Base-by-base conservation (phyloP, 2,329 filamentous ascomycete species). In the Fusarium buxicola region DNA sequence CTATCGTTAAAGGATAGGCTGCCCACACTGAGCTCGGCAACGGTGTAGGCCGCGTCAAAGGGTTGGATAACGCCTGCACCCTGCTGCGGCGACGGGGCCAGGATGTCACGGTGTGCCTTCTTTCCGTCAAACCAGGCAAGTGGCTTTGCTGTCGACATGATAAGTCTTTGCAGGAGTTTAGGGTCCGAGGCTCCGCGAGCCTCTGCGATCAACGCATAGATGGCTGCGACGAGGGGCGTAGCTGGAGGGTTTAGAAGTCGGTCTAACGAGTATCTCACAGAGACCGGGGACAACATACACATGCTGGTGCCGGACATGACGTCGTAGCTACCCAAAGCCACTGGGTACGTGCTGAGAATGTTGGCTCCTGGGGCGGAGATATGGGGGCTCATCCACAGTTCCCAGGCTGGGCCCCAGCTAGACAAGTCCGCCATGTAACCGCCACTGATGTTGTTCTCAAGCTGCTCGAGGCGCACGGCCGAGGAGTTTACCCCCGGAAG, bases 251-350 rank as follows among this genome's bases (percentile, higher is more conserved):
- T 30, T 18, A 41, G 36, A 5, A 25, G 7, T 39, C 36, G 12
- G 11, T 24, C 15, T 36, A 16, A 4, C 4, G 6, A 21, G 21
- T 21, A 6, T 6, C 6, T 4, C 21, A 21, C 21, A 6, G 21
- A 6, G 8, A n/a, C 3, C 7, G 6, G 13, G 31, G 13, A n/a
- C 1, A 10, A 24, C 41, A 7, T 45, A 45, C 41, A 46, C 49
- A 53, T 53, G 40, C 31, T 36, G 4, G 49, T 53, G n/a, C 49
- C 49, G 0, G 49, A 27, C 40, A 36, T 31, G 10, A 53, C 49
- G 8, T 12, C 16, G 6, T 53, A 53, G 5, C 49, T 25, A 10
- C 49, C 49, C n/a, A 47, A 18, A 6, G 31, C 31, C n/a, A 18
- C 3, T 1, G 49, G 49, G 10, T 25, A 53, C 1, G 49, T 46